These are phyloP conservation scores for Dioszegia crocea DNA, from an alignment of 768 basidiomycete species.

Conservation along the genomic window DNA sequence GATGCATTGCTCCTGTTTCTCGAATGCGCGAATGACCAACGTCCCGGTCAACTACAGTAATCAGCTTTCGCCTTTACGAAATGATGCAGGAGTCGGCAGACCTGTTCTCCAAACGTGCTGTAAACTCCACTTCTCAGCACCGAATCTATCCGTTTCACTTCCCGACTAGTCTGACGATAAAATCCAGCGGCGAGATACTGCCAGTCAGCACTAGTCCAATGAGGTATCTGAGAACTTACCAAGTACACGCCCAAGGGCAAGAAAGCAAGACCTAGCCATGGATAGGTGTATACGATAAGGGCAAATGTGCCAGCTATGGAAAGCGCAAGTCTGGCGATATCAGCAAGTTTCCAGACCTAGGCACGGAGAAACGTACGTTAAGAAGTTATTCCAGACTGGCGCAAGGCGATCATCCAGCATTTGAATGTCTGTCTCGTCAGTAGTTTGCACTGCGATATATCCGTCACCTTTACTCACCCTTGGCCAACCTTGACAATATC, in stretches of 20 bases:
- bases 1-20: constrained; percentile 20
- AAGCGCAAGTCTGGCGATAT: constrained; percentile 19
- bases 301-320: constrained; percentile 37
- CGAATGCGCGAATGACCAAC: constrained; percentile 36
- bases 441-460: constrained; percentile 40
- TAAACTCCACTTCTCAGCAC: constrained; percentile 27
- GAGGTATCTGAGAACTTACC: constrained; percentile 12
- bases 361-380: constrained; percentile 15
- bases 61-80: background rate
- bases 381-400: constrained; percentile 21
- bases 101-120: constrained; percentile 27
- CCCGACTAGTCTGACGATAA: constrained; percentile 31
- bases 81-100: background rate
- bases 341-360: constrained; percentile 5
- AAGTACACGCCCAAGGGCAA: constrained; percentile 31
- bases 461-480: constrained; percentile 15
- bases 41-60: constrained; percentile 20
- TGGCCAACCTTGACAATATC: constrained; percentile 42
- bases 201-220: background rate
- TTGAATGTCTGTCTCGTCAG: constrained; percentile 37
- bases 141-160: constrained; percentile 38
- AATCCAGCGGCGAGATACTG: constrained; percentile 29
- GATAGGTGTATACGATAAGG: constrained; percentile 40
- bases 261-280: constrained; percentile 38
- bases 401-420: constrained; percentile 46